Conservation (phyloP, 192 early-diverging fungal genomes). For the Linnemannia elongata region DNA sequence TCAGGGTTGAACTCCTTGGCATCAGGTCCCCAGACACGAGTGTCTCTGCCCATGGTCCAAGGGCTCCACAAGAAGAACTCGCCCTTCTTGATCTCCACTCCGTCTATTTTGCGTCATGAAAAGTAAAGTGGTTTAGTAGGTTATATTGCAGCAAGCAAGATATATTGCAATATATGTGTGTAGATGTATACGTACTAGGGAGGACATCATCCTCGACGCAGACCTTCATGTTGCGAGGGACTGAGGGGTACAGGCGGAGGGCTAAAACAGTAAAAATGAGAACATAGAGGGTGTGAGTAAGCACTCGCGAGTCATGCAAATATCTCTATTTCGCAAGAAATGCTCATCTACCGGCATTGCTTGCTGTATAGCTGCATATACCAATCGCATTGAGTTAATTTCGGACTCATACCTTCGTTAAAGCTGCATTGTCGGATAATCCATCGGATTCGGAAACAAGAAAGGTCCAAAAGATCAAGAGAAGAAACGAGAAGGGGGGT, state of each 20-base stretch:
- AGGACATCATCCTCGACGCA: constrained; percentile 64
- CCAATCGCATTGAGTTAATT: background rate
- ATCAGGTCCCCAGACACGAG: constrained; percentile 63
- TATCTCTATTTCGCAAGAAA: background rate
- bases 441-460: background rate
- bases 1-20: constrained; percentile 60
- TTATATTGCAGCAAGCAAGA: background rate
- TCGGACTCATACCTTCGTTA: background rate
- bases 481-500: background rate
- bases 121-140: background rate
- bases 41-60: constrained; percentile 65
- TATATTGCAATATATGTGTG: too few relatives aligned
- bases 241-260: constrained; percentile 55
- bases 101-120: constrained; percentile 22
- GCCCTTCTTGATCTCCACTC: constrained; percentile 61
- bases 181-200: constrained; percentile 39
- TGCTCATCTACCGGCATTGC: background rate
- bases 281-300: background rate
- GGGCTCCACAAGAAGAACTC: constrained; percentile 61
- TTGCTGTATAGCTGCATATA: background rate
- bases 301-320: too few relatives aligned
- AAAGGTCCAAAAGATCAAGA: background rate
- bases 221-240: constrained; percentile 64
- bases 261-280: constrained; percentile 19
- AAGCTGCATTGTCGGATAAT: constrained; percentile 2